Evolutionary conservation across 306 rosid species (phyloP).

Genomic region (Corylus heterophylla): DNA sequence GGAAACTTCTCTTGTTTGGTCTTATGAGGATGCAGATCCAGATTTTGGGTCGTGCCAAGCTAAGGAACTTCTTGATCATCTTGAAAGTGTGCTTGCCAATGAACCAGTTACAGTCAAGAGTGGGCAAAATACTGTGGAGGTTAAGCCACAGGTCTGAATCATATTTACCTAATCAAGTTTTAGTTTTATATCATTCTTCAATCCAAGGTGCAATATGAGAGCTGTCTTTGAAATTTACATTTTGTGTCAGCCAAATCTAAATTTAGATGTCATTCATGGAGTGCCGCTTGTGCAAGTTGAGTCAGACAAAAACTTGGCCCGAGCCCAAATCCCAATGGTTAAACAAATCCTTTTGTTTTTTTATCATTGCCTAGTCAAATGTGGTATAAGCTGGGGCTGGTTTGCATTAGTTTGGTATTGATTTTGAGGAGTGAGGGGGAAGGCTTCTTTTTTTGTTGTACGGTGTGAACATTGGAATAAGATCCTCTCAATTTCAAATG

Average conservation of each 20-base stretch:
- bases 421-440: background rate
- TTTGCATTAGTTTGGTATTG: background rate
- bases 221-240: background rate
- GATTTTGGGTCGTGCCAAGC: slow-evolving; percentile 85
- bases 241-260: background rate
- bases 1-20: slow-evolving; percentile 68
- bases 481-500: too few relatives aligned
- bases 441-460: background rate
- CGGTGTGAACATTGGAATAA: background rate
- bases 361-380: background rate
- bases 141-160: slow-evolving; percentile 67
- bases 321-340: background rate
- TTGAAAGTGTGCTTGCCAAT: slow-evolving; percentile 77
- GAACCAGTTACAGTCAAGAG: slow-evolving; percentile 79
- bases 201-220: slow-evolving; percentile 10
- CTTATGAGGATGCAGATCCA: slow-evolving; percentile 73
- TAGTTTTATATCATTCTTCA: background rate
- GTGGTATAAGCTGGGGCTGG: background rate
- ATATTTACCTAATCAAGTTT: slow-evolving; percentile 9
- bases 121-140: slow-evolving; percentile 64
- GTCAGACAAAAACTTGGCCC: background rate
- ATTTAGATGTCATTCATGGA: background rate
- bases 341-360: background rate
- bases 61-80: slow-evolving; percentile 80
- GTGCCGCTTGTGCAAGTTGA: background rate